Evolutionary conservation across 2,329 filamentous ascomycete genomes (phyloP).

Genomic region (Phialemoniopsis sp.): DNA sequence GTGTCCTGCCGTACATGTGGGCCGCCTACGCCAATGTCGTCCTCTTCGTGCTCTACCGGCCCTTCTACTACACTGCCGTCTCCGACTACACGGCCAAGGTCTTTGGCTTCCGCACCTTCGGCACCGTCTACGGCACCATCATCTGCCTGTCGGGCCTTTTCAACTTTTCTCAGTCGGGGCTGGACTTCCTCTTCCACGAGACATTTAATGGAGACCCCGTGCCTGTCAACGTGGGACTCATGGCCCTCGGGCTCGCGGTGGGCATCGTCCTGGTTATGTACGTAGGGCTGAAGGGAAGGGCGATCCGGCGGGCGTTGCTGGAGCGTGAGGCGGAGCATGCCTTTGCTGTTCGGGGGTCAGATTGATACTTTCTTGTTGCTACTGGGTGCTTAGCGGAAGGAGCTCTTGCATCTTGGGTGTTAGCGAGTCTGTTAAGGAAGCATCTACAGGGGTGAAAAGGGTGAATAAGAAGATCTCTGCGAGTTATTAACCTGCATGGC

Average conservation of each 20-base stretch:
- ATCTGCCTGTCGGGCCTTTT: conserved; percentile 81
- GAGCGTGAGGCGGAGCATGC: conserved; percentile 23
- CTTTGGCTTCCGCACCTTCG: conserved; percentile 87
- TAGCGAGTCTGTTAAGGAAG: too few relatives aligned
- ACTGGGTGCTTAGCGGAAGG: too few relatives aligned
- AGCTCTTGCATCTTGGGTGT: too few relatives aligned
- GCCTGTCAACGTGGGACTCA: conserved; percentile 69
- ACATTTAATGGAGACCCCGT: conserved; percentile 69
- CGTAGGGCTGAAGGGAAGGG: conserved; percentile 44
- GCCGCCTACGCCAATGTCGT: conserved; percentile 72
- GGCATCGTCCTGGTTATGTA: conserved; percentile 64
- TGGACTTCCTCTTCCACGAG: conserved; percentile 75
- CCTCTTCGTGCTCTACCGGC: conserved; percentile 80
- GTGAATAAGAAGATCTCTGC: too few relatives aligned
- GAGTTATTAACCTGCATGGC: too few relatives aligned
- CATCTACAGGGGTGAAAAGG: too few relatives aligned
- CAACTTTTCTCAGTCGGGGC: conserved; percentile 77
- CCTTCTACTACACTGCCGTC: conserved; percentile 87
- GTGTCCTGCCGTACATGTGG: conserved; percentile 64
- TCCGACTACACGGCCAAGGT: conserved; percentile 89
- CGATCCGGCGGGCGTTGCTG: conserved; percentile 24
- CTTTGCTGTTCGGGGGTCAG: conserved; percentile 3
- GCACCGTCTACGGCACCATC: conserved; percentile 88
- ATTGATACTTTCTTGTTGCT: too few relatives aligned
- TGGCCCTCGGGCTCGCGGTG: conserved; percentile 57